Evolutionary conservation across 495 filamentous ascomycete genomes (phyloP), one percentile per base, ranked within the genome.

Genomic region (Hyaloscypha finlandica): DNA sequence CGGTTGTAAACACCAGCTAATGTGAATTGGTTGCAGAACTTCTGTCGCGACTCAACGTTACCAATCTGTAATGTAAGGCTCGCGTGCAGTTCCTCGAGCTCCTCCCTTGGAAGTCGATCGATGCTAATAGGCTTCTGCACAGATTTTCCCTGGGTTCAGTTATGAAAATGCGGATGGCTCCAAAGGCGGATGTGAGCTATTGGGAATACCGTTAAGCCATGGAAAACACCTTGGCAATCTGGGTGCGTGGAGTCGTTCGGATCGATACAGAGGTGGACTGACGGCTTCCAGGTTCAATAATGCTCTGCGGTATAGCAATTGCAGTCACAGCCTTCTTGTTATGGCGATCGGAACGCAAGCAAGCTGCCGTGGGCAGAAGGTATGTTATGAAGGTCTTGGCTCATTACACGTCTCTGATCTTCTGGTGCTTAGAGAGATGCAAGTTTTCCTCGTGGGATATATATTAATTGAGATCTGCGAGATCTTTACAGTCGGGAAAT

Each of bases 31-130:
- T n/a, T 33, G 2, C 33, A 96, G 91, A 81, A 95, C 80, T 97
- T 99, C 77, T 99, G 95, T 88, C 90, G 91, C 73, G 92, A 97
- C 81, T 93, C 93, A 69, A 97, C 94, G 68, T 83, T 99, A 74
- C 95, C 95, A 69, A 87, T 97, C 70, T 97, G 94, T 86, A 97
- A 97, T 85, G 94, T 98, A 86, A 68, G 94, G 88, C 64, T 51
- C 64, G 54, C 60, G 63, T 53, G 51, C 51, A n/a, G 19, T 25
- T 16, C 53, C 53, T 6, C 20, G 22, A 31, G 6, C 29, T 29
- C 20, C 57, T 11, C 67, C 54, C 62, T 14, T 55, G 66, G 66
- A 61, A 70, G 33, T 33, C 64, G 64, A 19, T n/a, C 57, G 29
- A 58, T 57, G 29, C 65, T 65, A 63, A 68, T 45, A 56, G 29